These are phyloP conservation scores for Lumnitzera racemosa DNA, from an alignment of 345 rosid species.

Conservation along the genomic window DNA sequence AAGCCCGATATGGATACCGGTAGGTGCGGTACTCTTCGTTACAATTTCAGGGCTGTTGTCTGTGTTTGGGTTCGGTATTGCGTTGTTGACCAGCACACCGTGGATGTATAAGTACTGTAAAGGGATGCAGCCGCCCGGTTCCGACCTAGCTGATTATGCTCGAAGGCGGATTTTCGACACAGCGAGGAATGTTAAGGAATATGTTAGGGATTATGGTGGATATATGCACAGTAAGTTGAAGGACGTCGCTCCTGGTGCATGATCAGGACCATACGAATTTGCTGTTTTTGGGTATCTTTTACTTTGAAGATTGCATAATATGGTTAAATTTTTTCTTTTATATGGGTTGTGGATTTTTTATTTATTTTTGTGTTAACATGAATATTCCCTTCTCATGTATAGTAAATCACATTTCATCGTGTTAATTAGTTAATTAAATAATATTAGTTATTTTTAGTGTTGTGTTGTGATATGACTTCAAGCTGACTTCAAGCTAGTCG, in stretches of 20 bases:
- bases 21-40: slow-evolving; percentile 27
- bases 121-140: slow-evolving; percentile 75
- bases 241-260: slow-evolving; percentile 95
- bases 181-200: slow-evolving; percentile 77
- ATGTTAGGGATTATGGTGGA: slow-evolving; percentile 81
- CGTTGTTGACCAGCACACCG: slow-evolving; percentile 28
- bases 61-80: slow-evolving; percentile 41
- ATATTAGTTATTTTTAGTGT: too few species aligned
- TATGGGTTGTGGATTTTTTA: background rate
- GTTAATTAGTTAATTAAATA: too few species aligned
- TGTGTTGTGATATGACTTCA: too few species aligned
- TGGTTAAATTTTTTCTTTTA: background rate
- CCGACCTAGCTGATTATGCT: slow-evolving; percentile 71
- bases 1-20: slow-evolving; percentile 84
- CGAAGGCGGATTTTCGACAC: slow-evolving; percentile 74
- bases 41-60: slow-evolving; percentile 35
- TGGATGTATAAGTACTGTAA: slow-evolving; percentile 64
- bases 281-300: slow-evolving; percentile 3
- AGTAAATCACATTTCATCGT: too few species aligned
- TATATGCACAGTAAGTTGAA: slow-evolving; percentile 77
- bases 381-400: too few species aligned
- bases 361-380: too few species aligned
- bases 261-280: slow-evolving; percentile 10
- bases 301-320: background rate
- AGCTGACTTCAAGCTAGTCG: too few species aligned